Evolutionary conservation across 352 stramenopile genomes (phyloP).

Genomic region (Phytophthora foliorum): DNA sequence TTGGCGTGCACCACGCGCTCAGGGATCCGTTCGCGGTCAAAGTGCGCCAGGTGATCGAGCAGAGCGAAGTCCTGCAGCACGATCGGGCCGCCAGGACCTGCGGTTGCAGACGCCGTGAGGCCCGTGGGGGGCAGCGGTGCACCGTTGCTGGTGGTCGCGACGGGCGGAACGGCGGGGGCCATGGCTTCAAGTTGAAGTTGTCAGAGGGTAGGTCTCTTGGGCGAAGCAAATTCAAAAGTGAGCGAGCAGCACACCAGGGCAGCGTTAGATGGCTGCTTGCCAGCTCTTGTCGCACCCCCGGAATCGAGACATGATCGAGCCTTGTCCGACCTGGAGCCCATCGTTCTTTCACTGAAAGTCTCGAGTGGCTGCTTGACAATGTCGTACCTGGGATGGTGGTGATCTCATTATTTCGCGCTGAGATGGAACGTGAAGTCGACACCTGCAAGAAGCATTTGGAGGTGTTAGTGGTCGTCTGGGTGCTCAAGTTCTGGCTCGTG

Average conservation of each 20-base stretch:
- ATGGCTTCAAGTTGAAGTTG: slow-evolving; percentile 4
- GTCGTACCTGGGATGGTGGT: not conserved
- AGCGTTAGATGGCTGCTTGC: not conserved
- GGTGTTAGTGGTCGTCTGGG: too few species aligned
- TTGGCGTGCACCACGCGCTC: slow-evolving; percentile 95
- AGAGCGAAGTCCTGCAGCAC: slow-evolving; percentile 89
- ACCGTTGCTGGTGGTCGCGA: slow-evolving; percentile 65
- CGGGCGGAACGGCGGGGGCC: not conserved
- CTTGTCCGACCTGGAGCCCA: too few species aligned
- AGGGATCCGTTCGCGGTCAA: slow-evolving; percentile 93
- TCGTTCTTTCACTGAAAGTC: too few species aligned
- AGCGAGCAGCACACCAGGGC: not conserved
- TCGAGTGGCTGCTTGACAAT: not conserved
- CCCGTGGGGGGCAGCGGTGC: slow-evolving; percentile 68
- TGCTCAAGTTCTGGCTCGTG: too few species aligned
- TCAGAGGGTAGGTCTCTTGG: not conserved
- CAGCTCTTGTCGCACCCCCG: not conserved
- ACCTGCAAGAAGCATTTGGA: too few species aligned
- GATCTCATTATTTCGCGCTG: too few species aligned
- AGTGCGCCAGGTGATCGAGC: slow-evolving; percentile 91
- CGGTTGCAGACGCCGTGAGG: slow-evolving; percentile 76
- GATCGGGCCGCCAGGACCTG: slow-evolving; percentile 65
- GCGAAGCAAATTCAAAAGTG: not conserved
- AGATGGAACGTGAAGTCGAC: too few species aligned
- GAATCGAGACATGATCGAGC: not conserved